These are phyloP conservation scores for Sporisorium iseilematis-ciliati DNA, from an alignment of 1,284 basidiomycete species.

Conservation along the genomic window DNA sequence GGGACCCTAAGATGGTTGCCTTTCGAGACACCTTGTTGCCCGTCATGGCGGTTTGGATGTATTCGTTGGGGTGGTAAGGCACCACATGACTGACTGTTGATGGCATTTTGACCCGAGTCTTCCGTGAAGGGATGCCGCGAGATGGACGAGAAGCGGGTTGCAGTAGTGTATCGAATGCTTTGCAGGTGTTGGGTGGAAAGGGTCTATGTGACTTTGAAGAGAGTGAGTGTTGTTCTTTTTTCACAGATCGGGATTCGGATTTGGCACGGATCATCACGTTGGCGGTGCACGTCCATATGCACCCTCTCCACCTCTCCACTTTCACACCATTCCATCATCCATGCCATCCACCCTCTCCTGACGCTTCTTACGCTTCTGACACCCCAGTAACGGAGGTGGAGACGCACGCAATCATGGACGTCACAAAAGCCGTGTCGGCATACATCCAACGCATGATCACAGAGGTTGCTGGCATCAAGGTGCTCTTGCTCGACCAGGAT, in stretches of 20 bases:
- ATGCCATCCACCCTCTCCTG: neutral
- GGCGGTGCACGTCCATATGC: constrained; percentile 9
- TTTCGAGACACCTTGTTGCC: constrained; percentile 93
- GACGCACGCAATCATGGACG: constrained; percentile 78
- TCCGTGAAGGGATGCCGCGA: neutral
- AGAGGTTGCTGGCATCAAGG: constrained; percentile 89
- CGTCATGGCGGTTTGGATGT: constrained; percentile 74
- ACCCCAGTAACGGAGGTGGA: neutral
- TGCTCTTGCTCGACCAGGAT: constrained; percentile 93
- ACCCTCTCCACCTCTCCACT: constrained; percentile 1
- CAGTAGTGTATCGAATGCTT: neutral
- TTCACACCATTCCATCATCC: neutral
- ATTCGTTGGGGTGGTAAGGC: constrained; percentile 53
- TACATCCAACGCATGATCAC: constrained; percentile 92
- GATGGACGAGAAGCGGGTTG: neutral
- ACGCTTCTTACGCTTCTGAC: neutral
- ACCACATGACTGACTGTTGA: constrained; percentile 32
- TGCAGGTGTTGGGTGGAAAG: constrained; percentile 1
- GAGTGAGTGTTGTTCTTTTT: constrained; percentile 6
- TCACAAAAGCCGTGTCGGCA: constrained; percentile 91
- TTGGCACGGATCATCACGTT: constrained; percentile 35
- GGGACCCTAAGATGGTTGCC: constrained; percentile 91
- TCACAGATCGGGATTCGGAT: constrained; percentile 24
- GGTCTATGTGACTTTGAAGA: no score
- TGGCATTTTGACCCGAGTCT: constrained; percentile 23